Conservation (phyloP, 148 eudicot species). For the Cornus kousa region DNA sequence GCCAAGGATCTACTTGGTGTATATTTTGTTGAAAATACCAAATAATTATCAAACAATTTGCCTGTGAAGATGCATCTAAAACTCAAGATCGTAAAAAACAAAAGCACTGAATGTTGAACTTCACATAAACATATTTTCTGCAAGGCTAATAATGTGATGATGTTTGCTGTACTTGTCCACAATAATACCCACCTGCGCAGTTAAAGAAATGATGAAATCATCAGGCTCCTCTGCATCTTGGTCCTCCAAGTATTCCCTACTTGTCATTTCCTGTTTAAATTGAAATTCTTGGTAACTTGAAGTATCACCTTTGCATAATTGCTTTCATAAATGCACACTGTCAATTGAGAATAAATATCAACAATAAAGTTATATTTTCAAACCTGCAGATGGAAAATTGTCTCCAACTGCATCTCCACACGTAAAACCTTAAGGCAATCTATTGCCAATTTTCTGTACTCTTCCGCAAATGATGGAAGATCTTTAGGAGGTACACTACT, state of each 20-base stretch:
- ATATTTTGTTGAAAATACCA: neutral
- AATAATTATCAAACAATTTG: neutral
- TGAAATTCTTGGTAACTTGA: conserved; percentile 18
- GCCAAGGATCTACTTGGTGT: neutral
- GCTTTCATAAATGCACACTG: neutral
- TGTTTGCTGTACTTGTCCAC: neutral
- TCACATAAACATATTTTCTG: neutral
- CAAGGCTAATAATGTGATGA: neutral
- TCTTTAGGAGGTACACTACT: conserved; percentile 57
- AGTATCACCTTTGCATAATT: conserved; percentile 5
- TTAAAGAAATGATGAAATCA: conserved; percentile 87
- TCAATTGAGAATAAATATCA: neutral
- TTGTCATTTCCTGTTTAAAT: conserved; percentile 74
- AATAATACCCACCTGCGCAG: conserved; percentile 63
- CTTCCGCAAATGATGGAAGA: conserved; percentile 85
- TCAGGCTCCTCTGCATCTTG: conserved; percentile 99
- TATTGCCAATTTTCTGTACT: conserved; percentile 85
- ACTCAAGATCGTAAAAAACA: neutral
- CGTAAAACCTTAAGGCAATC: conserved; percentile 99
- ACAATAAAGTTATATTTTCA: conserved; percentile 11
- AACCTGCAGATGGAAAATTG: conserved; percentile 97
- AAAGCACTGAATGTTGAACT: neutral
- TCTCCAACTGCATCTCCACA: conserved; percentile 91
- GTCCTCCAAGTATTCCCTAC: conserved; percentile 86
- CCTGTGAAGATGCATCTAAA: neutral